Conservation (phyloP, 2,329 filamentous ascomycete genomes). For the Aspergillus persii region DNA sequence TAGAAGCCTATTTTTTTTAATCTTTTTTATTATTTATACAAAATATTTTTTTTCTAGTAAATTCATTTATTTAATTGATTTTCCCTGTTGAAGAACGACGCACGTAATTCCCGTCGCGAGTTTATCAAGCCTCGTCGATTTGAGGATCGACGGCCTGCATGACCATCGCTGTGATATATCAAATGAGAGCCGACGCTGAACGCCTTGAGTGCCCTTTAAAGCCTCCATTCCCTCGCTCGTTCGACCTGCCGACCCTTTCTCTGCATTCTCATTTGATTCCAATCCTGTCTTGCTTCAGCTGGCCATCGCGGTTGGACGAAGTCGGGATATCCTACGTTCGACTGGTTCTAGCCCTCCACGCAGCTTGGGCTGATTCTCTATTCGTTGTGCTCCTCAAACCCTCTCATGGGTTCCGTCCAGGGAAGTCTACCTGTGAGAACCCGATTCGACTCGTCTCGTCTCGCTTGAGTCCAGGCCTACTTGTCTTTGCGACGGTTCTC, state of each 20-base stretch:
- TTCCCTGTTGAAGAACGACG: conserved; percentile 14
- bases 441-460: background rate
- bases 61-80: conserved; percentile 2
- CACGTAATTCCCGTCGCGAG: conserved; percentile 23
- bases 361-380: too few relatives aligned
- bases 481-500: conserved; percentile 3
- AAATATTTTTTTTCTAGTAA: background rate
- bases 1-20: background rate
- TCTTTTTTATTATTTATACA: background rate
- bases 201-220: conserved; percentile 36
- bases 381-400: background rate
- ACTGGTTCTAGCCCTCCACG: background rate
- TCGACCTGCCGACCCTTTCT: conserved; percentile 11
- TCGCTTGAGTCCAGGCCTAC: conserved; percentile 6
- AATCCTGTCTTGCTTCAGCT: conserved; percentile 3
- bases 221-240: conserved; percentile 28
- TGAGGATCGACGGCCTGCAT: conserved; percentile 46
- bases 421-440: background rate
- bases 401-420: background rate
- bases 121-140: conserved; percentile 38
- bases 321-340: conserved; percentile 1
- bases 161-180: conserved; percentile 44
- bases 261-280: conserved; percentile 9
- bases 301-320: background rate
- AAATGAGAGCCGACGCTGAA: conserved; percentile 43